Evolutionary conservation across 768 basidiomycete species (phyloP).

Genomic region (Termitomyces sp.): DNA sequence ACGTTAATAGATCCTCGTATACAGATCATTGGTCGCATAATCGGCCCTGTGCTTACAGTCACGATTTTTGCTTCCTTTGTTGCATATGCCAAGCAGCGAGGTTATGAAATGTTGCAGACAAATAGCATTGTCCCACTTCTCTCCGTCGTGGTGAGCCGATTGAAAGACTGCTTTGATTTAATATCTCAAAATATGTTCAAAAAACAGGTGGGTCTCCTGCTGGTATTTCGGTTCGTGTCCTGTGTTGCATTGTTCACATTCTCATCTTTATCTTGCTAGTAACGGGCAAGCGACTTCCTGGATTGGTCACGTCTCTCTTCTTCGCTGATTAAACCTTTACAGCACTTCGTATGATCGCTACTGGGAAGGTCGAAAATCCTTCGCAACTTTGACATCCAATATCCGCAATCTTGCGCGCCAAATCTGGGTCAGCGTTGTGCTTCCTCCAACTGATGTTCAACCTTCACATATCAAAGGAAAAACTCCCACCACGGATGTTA

Average conservation of each 20-base stretch:
- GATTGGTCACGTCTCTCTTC: not conserved
- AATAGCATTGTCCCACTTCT: slow-evolving; percentile 86
- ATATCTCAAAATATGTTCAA: slow-evolving; percentile 1
- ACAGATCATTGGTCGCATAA: slow-evolving; percentile 65
- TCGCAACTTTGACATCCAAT: slow-evolving; percentile 64
- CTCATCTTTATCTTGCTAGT: slow-evolving; percentile 27
- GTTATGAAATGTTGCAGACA: slow-evolving; percentile 57
- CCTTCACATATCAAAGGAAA: slow-evolving; percentile 44
- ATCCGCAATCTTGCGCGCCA: slow-evolving; percentile 73
- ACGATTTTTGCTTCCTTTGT: slow-evolving; percentile 66
- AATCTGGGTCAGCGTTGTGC: slow-evolving; percentile 74
- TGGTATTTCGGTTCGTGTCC: slow-evolving; percentile 70
- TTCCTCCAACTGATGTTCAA: slow-evolving; percentile 49
- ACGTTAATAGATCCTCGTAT: slow-evolving; percentile 2
- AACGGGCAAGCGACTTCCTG: slow-evolving; percentile 46
- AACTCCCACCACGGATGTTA: slow-evolving; percentile 38
- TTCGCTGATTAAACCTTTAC: not conserved
- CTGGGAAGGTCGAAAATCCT: slow-evolving; percentile 86
- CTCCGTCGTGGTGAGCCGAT: slow-evolving; percentile 75
- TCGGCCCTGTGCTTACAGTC: slow-evolving; percentile 81
- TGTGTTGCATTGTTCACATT: not conserved
- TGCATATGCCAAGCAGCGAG: slow-evolving; percentile 53
- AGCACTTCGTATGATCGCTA: slow-evolving; percentile 85
- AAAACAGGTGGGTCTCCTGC: slow-evolving; percentile 74
- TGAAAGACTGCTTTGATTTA: not conserved